These are phyloP conservation scores for Cystobasidium slooffiae DNA, from an alignment of 1,284 basidiomycete species.

Conservation along the genomic window DNA sequence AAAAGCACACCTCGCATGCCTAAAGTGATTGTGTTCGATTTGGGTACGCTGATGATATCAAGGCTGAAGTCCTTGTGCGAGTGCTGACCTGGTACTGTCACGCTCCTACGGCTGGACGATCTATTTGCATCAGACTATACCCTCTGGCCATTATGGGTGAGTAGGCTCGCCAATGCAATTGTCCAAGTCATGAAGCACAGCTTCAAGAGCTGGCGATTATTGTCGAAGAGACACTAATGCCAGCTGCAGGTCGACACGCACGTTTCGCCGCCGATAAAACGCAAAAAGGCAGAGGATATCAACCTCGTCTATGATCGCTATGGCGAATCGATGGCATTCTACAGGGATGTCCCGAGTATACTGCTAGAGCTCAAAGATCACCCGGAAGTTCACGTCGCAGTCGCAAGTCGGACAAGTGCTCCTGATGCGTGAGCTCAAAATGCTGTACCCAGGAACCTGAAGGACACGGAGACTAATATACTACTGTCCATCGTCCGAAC, in stretches of 20 bases:
- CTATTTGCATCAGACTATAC: slow-evolving; percentile 14
- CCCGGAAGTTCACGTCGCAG: slow-evolving; percentile 67
- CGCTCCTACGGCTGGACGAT: neutral
- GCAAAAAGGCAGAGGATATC: slow-evolving; percentile 62
- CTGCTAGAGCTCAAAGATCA: slow-evolving; percentile 64
- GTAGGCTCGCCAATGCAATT: neutral
- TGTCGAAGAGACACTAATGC: neutral
- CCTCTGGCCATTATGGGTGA: slow-evolving; percentile 34
- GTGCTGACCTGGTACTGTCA: neutral
- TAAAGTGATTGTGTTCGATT: slow-evolving; percentile 48
- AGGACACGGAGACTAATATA: neutral
- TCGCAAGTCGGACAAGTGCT: slow-evolving; percentile 75
- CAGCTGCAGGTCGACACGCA: slow-evolving; percentile 51
- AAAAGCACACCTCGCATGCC: slow-evolving; percentile 79
- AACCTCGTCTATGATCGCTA: slow-evolving; percentile 70
- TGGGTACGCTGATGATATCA: neutral
- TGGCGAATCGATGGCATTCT: slow-evolving; percentile 55
- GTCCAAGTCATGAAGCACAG: neutral
- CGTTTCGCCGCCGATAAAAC: slow-evolving; percentile 66
- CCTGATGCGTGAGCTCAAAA: slow-evolving; percentile 69
- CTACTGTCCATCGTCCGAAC: slow-evolving; percentile 24
- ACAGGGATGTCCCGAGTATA: slow-evolving; percentile 75
- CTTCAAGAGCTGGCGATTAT: neutral
- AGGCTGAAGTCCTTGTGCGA: too few relatives aligned
- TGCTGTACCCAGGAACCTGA: too few relatives aligned